Evolutionary conservation across 306 rosid genomes (phyloP), one percentile per base, ranked within the genome.

Genomic region (Castanea mollissima): DNA sequence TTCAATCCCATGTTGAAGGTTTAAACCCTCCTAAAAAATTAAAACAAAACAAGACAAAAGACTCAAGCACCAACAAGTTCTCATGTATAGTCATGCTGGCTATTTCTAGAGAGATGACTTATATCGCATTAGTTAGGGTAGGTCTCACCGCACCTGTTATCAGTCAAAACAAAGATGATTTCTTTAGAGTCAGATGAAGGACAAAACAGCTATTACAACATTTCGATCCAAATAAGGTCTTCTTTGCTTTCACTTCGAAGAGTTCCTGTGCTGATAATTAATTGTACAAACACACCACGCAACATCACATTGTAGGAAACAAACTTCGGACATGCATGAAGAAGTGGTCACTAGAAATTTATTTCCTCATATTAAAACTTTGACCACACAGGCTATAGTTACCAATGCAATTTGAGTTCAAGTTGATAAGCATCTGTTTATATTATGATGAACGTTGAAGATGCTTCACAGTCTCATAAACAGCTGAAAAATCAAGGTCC

Each of bases 401-500:
- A 12, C 54, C 16, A 49, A 3, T 49, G 54, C 54, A 49, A 49
- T 49, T 49, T 49, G 54, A 57, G 21, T 20, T n/a, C 72, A 68
- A 68, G 52, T 18, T 18, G 49, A 4, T 64, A 15, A 49, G 63
- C 49, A 76, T 54, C n/a, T 27, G 31, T 75, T 55, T 13, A 18
- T 55, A 52, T 77, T 75, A 77, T 23, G 87, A 80, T 35, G 81
- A 80, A 59, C 72, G 82, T 32, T 81, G 82, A 59, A 16, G 76
- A 75, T 75, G 60, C 80, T 90, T 87, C 76, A 85, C 27, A 32
- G 88, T 89, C 80, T 92, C 96, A 34, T 86, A 84, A 44, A 91
- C 96, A 51, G 97, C 93, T 3, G 97, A 90, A 83, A 92, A 91
- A 77, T 92, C 97, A 34, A 86, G 91, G 85, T 89, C 93, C 65